Conservation (phyloP, 768 basidiomycete genomes). For the Rhodocollybia butyracea region DNA sequence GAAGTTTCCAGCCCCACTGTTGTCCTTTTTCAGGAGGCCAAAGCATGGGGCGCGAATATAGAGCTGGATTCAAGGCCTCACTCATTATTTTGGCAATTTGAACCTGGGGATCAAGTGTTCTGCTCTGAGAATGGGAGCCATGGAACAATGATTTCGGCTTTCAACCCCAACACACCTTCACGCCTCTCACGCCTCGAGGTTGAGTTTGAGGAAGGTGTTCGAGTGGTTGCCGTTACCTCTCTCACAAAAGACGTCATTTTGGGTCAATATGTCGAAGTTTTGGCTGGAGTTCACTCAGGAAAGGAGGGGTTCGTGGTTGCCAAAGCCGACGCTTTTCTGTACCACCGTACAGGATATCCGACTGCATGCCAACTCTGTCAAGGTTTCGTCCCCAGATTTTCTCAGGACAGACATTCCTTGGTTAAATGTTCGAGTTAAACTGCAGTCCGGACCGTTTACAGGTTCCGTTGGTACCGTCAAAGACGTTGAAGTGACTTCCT, state of each 20-base stretch:
- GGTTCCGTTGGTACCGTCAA: not conserved
- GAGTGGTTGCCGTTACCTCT: not conserved
- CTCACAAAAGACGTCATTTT: not conserved
- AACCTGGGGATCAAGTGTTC: not conserved
- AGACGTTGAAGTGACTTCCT: not conserved
- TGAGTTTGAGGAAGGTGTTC: not conserved
- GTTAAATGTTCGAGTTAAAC: not conserved
- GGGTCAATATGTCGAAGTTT: not conserved
- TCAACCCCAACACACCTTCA: not conserved
- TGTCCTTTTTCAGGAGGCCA: not conserved
- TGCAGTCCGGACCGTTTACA: not conserved
- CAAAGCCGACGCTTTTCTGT: not conserved
- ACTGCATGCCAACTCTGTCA: not conserved
- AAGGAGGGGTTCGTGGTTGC: not conserved
- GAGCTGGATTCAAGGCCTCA: not conserved
- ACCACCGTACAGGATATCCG: not conserved
- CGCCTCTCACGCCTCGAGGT: not conserved
- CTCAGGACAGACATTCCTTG: not conserved
- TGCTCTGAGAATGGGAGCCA: not conserved
- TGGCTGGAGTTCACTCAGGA: not conserved
- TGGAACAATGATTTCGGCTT: not conserved
- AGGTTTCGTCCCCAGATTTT: not conserved
- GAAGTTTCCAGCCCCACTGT: not conserved
- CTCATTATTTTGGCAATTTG: not conserved
- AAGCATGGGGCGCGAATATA: not conserved